phyloP scores from a whole-genome alignment of 805 yeast genomes.

The Metschnikowia arizonensis region DNA sequence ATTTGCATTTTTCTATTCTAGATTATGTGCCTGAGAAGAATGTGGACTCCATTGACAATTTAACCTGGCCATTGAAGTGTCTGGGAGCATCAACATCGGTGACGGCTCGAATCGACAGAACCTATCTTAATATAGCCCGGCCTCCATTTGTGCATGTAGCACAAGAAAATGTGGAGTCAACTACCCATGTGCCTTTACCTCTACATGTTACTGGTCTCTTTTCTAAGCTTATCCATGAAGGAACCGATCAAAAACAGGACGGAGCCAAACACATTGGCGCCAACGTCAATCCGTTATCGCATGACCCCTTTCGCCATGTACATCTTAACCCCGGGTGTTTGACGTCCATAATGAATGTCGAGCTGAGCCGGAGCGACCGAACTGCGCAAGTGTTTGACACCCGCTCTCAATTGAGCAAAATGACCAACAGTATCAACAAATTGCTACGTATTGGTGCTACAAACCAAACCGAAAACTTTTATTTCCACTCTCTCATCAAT shows the following conservation, averaged over 20 bases:
- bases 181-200: slow-evolving; percentile 51
- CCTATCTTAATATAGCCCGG: slow-evolving; percentile 36
- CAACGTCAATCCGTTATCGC: slow-evolving; percentile 46
- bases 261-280: slow-evolving; percentile 49
- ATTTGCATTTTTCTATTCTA: slow-evolving; percentile 29
- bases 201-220: slow-evolving; percentile 45
- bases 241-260: slow-evolving; percentile 35
- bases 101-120: slow-evolving; percentile 18
- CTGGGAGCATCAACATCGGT: slow-evolving; percentile 15
- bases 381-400: slow-evolving; percentile 8
- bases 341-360: slow-evolving; percentile 16
- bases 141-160: slow-evolving; percentile 27
- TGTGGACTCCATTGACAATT: slow-evolving; percentile 9
- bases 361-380: slow-evolving; percentile 6
- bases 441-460: slow-evolving; percentile 19
- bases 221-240: slow-evolving; percentile 29
- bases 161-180: slow-evolving; percentile 37
- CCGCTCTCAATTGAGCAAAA: slow-evolving; percentile 30
- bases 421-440: slow-evolving; percentile 31
- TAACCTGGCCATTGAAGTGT: slow-evolving; percentile 27
- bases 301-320: slow-evolving; percentile 51
- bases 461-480: neutral
- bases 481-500: slow-evolving; percentile 5
- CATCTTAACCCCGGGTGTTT: slow-evolving; percentile 55
- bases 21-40: slow-evolving; percentile 11